Percentiles rank a stretch among this genome's conserved stretches.
Conservation (phyloP, 73 alveolate species). For the Paramecium primaurelia region DNA sequence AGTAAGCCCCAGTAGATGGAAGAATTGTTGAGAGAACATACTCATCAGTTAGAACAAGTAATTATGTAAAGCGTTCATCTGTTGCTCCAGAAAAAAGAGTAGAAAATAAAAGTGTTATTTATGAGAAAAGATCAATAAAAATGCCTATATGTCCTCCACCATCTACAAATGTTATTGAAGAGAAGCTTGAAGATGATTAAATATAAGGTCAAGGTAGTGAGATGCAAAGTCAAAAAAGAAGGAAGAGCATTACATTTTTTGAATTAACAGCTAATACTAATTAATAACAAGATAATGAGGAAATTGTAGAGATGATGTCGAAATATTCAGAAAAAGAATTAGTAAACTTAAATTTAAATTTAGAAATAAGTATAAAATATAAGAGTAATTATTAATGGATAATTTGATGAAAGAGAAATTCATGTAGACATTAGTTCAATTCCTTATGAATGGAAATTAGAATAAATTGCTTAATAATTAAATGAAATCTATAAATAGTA, state of each 20-base stretch:
- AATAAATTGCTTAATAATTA: not conserved
- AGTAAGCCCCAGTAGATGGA: constrained; percentile 2
- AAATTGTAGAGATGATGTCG: not conserved
- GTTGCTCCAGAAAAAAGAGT: constrained; percentile 39
- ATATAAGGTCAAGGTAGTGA: constrained; percentile 15
- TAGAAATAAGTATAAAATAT: not conserved
- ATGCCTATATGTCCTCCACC: not conserved
- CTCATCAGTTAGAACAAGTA: constrained; percentile 33
- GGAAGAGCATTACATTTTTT: constrained; percentile 21
- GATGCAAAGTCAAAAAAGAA: not conserved
- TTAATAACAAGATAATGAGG: not conserved
- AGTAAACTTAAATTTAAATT: not conserved
- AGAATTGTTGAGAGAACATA: constrained; percentile 28
- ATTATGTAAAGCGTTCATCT: constrained; percentile 39
- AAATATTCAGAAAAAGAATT: constrained; percentile 19
- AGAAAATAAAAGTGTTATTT: constrained; percentile 12
- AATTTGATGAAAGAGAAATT: constrained; percentile 47
- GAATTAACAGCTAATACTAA: not conserved
- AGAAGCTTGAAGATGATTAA: constrained; percentile 26
- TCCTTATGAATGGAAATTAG: constrained; percentile 18
- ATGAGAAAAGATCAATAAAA: constrained; percentile 6
- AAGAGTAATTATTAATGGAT: constrained; percentile 11
- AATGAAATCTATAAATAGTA: not conserved
- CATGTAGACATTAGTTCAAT: not conserved
- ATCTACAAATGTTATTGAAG: constrained; percentile 6